A percentile compares a stretch with the other conserved stretches of the same genome.
Conservation (phyloP, 2,329 filamentous ascomycete species). For the Trichoderma gracile region DNA sequence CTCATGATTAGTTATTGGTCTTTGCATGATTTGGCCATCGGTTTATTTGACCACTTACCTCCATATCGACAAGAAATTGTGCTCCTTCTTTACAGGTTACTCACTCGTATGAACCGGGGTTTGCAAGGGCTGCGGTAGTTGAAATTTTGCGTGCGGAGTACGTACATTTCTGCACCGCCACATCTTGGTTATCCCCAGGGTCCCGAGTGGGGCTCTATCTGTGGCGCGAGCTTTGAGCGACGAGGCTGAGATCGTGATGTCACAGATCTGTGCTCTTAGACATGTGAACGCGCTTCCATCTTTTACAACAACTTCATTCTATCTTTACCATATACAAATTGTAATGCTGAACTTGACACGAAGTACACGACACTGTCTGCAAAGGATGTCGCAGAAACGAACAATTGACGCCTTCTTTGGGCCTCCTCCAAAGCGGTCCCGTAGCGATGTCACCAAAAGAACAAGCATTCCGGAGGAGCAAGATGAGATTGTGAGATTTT, state of each 20-base stretch:
- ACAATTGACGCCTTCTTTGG: conserved; percentile 70
- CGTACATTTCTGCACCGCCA: conserved; percentile 32
- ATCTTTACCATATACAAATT: not conserved
- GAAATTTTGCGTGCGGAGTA: conserved; percentile 35
- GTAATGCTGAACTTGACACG: not conserved
- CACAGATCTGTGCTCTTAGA: conserved; percentile 24
- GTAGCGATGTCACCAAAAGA: conserved; percentile 19
- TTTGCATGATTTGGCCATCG: no score
- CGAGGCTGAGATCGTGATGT: conserved; percentile 30
- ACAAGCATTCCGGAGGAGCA: not conserved
- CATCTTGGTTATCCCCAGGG: conserved; percentile 1
- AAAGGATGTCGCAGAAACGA: conserved; percentile 40
- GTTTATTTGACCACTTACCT: conserved; percentile 34
- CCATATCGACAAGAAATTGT: conserved; percentile 34
- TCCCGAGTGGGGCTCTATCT: not conserved
- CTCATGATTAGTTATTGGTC: not conserved
- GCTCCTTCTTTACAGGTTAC: conserved; percentile 29
- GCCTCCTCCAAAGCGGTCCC: conserved; percentile 33
- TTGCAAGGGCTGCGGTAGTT: conserved; percentile 36
- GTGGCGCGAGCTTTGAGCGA: conserved; percentile 22
- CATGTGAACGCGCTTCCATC: not conserved
- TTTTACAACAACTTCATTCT: not conserved
- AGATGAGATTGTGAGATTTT: conserved; percentile 14
- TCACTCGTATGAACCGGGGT: conserved; percentile 14
- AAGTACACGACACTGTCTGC: not conserved